Evolutionary conservation across 1,139 yeast species (phyloP).

Genomic region (Hyphopichia khmerensis): DNA sequence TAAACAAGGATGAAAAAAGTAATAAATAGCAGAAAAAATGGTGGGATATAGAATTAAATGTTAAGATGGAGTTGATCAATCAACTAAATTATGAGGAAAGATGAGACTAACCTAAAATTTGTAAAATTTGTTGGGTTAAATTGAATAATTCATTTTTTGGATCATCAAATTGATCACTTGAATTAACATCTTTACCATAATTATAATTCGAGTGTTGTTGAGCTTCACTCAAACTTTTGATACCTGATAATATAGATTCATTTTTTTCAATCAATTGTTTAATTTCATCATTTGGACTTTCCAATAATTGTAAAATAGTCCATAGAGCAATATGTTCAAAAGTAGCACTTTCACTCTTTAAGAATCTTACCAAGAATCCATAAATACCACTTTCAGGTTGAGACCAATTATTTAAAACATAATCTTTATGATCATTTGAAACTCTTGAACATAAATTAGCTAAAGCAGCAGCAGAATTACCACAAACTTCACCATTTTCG

Average conservation of each 20-base stretch:
- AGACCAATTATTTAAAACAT: slow-evolving; percentile 78
- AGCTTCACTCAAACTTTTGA: slow-evolving; percentile 48
- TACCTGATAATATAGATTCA: slow-evolving; percentile 55
- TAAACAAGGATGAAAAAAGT: background rate
- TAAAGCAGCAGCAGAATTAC: slow-evolving; percentile 96
- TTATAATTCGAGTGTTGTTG: slow-evolving; percentile 30
- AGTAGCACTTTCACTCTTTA: slow-evolving; percentile 86
- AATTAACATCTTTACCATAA: slow-evolving; percentile 15
- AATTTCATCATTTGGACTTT: slow-evolving; percentile 76
- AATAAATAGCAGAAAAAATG: slow-evolving; percentile 2
- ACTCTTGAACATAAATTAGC: slow-evolving; percentile 94
- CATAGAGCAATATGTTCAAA: slow-evolving; percentile 97
- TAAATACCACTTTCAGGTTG: slow-evolving; percentile 82
- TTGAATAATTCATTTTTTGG: slow-evolving; percentile 72
- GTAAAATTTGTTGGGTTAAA: slow-evolving; percentile 76
- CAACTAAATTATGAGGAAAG: background rate
- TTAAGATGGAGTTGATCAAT: background rate
- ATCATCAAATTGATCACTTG: slow-evolving; percentile 48
- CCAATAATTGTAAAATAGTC: slow-evolving; percentile 92
- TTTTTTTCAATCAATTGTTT: slow-evolving; percentile 61
- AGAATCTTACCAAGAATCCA: slow-evolving; percentile 78
- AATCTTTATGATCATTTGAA: slow-evolving; percentile 65
- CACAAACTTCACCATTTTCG: slow-evolving; percentile 91
- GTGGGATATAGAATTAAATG: background rate
- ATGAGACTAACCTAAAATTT: slow-evolving; percentile 38